These are phyloP conservation scores for Microstroma glucosiphilum DNA, from an alignment of 1,284 basidiomycete genomes.

Conservation along the genomic window DNA sequence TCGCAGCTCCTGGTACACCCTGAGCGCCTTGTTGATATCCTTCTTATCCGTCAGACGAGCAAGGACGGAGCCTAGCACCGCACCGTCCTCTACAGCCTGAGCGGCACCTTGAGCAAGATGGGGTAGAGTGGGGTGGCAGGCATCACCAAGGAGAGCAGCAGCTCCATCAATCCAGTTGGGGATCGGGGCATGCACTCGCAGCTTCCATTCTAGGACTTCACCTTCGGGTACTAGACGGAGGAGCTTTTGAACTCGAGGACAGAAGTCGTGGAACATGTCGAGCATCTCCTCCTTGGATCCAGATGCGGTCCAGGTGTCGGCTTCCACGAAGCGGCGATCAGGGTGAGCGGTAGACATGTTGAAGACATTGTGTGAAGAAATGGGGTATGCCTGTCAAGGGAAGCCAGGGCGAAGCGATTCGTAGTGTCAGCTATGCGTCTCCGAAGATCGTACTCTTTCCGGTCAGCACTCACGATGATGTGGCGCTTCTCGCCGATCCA, in stretches of 20 bases:
- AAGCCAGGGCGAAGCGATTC: too few species aligned
- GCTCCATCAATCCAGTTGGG: slow-evolving; percentile 49
- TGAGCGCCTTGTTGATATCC: slow-evolving; percentile 48
- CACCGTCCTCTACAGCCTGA: slow-evolving; percentile 52
- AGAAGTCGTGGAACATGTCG: slow-evolving; percentile 49
- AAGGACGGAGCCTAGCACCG: slow-evolving; percentile 49
- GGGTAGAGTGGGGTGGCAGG: slow-evolving; percentile 49
- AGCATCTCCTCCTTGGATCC: slow-evolving; percentile 50
- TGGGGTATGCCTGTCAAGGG: slow-evolving; percentile 45
- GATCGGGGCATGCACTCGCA: slow-evolving; percentile 49
- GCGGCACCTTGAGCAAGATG: slow-evolving; percentile 52
- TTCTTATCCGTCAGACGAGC: slow-evolving; percentile 42
- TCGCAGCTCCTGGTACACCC: slow-evolving; percentile 48
- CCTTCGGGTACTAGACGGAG: slow-evolving; percentile 49
- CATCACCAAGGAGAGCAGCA: slow-evolving; percentile 43
- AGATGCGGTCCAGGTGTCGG: slow-evolving; percentile 48
- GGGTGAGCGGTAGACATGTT: slow-evolving; percentile 52
- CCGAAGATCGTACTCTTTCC: too few species aligned
- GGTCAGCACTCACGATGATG: slow-evolving; percentile 33
- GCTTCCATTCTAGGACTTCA: slow-evolving; percentile 52
- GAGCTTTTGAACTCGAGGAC: slow-evolving; percentile 51
- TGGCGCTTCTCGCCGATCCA: slow-evolving; percentile 52
- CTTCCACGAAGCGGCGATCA: slow-evolving; percentile 47
- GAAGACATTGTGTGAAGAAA: slow-evolving; percentile 45
- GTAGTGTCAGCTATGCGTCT: too few species aligned